Percentiles rank a stretch among this genome's conserved stretches.
Conservation (phyloP, 495 filamentous ascomycete species). For the Usnea hakonensis region DNA sequence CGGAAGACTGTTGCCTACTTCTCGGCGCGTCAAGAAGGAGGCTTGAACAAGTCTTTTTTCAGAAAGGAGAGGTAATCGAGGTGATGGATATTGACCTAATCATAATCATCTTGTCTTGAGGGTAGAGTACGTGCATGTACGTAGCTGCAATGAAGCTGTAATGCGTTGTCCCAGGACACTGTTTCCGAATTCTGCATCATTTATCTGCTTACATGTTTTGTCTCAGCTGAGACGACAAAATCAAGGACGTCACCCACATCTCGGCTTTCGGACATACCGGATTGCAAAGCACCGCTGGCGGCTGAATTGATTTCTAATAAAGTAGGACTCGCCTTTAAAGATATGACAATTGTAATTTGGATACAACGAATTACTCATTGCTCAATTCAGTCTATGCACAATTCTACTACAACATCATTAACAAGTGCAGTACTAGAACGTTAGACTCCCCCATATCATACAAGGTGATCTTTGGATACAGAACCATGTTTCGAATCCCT, state of each 20-base stretch:
- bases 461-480: background rate
- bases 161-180: too few relatives aligned
- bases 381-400: background rate
- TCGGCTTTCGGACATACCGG: background rate
- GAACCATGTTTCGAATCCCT: background rate
- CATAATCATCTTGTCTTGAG: background rate
- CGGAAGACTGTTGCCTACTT: background rate
- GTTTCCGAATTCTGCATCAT: background rate
- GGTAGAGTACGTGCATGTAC: background rate
- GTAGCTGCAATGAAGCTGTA: background rate
- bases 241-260: background rate
- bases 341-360: background rate
- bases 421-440: background rate
- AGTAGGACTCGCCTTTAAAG: too few relatives aligned
- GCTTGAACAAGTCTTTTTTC: background rate
- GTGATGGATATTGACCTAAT: background rate
- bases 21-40: background rate
- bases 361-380: background rate
- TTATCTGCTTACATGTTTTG: background rate
- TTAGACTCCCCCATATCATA: background rate
- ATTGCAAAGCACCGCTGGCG: background rate
- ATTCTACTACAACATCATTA: background rate
- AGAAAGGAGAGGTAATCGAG: background rate
- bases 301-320: too few relatives aligned
- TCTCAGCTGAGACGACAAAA: background rate